Base-by-base conservation (phyloP, 83 land plant genomes). In the Picea engelmannii region DNA sequence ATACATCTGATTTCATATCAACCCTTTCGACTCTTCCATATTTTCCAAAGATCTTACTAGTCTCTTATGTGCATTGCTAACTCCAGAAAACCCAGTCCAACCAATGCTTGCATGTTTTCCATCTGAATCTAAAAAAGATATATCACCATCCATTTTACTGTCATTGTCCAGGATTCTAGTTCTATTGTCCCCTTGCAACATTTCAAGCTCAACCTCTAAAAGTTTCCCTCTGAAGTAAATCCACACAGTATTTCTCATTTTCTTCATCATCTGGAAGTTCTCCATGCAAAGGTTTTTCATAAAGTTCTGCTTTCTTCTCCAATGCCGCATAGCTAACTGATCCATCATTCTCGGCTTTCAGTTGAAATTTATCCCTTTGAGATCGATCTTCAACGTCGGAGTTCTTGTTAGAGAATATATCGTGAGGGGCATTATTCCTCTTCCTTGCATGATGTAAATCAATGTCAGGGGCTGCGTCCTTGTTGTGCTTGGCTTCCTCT, bases 181-280 rank as follows among this genome's bases (percentile, higher is more conserved):
- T 64, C 79, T 62, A 21, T 77, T 82, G 13, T 86, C 68, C 7
- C 3, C 79, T 75, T 88, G 82, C 27, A 81, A 69, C 38, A 66
- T 84, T 66, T 82, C 83, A 17, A 76, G 67, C 44, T 90, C 91
- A 31, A 92, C 91, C 55, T 87, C 88, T 52, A 35, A 79, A 78
- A 27, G 89, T 79, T 55, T 90, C 86, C 85, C 95, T 95, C 35
- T 86, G 80, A 70, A 97, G 88, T 70, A 97, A 97, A 85, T 97
- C 99, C 17, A 97, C 99, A 88, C 95, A 93, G 74, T 97, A 97
- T 82, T 92, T 95, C 87, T 96, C 98, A 17, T 83, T 88, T 16
- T 95, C 99, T 90, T 95, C 99, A 86, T 96, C 99, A 86, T 97
- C 98, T 6, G 95, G 83, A n/a, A 97, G 85, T 73, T 97, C 99